These are phyloP conservation scores for Fusarium poae DNA, from an alignment of 2,329 filamentous ascomycete species.

Conservation along the genomic window DNA sequence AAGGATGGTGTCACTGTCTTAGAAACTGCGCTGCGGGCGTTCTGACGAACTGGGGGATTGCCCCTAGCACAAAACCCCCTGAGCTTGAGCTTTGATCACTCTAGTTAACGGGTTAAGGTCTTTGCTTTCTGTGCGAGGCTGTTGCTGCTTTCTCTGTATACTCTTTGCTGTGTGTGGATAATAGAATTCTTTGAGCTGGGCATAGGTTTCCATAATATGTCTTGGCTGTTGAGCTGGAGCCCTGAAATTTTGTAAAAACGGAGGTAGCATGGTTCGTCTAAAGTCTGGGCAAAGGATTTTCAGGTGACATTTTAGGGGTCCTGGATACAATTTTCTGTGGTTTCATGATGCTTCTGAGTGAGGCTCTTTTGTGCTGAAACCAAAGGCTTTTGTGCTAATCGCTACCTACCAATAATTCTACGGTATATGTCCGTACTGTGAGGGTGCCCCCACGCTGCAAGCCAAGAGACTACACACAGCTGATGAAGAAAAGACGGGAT, in stretches of 20 bases:
- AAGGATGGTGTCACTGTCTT: constrained; percentile 11
- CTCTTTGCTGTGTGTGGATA: background rate
- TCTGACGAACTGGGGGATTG: constrained; percentile 34
- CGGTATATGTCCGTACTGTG: background rate
- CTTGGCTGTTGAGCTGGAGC: background rate
- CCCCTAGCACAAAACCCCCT: constrained; percentile 18
- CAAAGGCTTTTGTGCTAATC: background rate
- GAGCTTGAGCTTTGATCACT: constrained; percentile 31
- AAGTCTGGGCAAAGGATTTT: constrained; percentile 15
- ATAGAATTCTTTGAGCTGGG: background rate
- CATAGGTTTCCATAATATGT: constrained; percentile 4
- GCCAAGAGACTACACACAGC: constrained; percentile 1
- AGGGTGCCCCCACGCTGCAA: constrained; percentile 27
- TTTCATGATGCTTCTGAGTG: constrained; percentile 39
- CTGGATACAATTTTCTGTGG: constrained; percentile 6
- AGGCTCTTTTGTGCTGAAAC: constrained; percentile 33
- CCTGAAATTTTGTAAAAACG: constrained; percentile 11
- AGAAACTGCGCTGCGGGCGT: constrained; percentile 41
- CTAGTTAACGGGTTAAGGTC: background rate
- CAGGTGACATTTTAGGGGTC: constrained; percentile 19
- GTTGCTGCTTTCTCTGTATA: background rate
- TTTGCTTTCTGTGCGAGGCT: background rate
- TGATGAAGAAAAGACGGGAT: constrained; percentile 21
- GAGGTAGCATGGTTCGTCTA: constrained; percentile 7
- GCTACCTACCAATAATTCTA: background rate